A percentile compares a stretch with the other conserved stretches of the same genome.
Evolutionary conservation across 176 grass and related monocot species (phyloP).

Genomic region (Oryza coarctata): DNA sequence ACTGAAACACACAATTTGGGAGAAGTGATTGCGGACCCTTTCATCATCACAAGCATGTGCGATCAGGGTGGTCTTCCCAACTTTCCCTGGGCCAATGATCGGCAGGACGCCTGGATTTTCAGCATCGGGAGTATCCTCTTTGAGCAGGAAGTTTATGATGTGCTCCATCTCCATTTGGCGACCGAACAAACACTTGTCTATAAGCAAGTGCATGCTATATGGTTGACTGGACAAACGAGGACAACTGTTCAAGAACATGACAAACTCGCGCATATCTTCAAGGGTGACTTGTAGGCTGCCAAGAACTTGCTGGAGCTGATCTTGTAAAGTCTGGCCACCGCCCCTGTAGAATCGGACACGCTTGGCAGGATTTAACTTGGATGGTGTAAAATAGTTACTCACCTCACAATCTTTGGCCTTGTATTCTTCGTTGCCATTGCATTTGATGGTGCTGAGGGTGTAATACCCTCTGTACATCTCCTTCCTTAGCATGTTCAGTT

Average conservation of each 20-base stretch:
- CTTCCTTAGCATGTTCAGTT: background rate
- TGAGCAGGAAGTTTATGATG: background rate
- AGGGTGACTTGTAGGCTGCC: no score
- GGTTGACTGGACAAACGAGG: background rate
- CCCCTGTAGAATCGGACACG: background rate
- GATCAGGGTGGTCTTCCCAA: constrained; percentile 25
- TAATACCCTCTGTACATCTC: constrained; percentile 17
- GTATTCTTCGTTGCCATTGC: background rate
- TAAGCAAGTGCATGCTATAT: background rate
- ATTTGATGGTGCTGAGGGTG: background rate
- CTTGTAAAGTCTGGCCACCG: background rate
- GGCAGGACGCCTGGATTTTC: background rate
- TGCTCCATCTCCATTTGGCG: background rate
- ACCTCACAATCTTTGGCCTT: background rate
- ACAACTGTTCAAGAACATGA: background rate
- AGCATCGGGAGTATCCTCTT: background rate
- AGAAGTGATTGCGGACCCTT: constrained; percentile 23
- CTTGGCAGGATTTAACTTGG: constrained; percentile 6
- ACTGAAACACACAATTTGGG: background rate
- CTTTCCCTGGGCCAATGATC: background rate
- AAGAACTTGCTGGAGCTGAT: background rate
- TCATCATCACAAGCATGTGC: constrained; percentile 9
- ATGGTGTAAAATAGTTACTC: background rate
- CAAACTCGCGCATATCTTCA: background rate
- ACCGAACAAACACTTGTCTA: background rate